These are phyloP conservation scores for Penicillium sclerotigenum DNA, from an alignment of 2,329 filamentous ascomycete genomes.

Conservation along the genomic window DNA sequence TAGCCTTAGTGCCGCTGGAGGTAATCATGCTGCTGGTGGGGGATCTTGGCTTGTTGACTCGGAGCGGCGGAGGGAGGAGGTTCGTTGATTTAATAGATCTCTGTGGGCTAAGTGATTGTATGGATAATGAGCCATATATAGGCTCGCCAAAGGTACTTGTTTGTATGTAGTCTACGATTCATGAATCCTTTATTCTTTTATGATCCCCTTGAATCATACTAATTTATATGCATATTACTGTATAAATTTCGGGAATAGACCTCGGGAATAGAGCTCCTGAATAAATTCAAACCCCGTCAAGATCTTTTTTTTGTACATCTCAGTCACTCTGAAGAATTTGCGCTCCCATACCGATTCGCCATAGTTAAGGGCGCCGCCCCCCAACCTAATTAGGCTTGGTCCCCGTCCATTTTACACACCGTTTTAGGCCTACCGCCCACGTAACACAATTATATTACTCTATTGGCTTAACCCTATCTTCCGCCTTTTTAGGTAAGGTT, in stretches of 20 bases:
- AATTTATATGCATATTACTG: background rate
- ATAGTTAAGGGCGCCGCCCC: no score
- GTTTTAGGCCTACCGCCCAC: no score
- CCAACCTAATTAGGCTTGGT: no score
- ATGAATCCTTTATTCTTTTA: constrained; percentile 10
- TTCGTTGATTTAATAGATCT: constrained; percentile 9
- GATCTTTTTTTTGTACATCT: background rate
- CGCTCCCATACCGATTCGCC: no score
- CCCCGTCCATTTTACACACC: no score
- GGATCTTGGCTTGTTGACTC: constrained; percentile 66
- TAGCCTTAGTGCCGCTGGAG: constrained; percentile 65
- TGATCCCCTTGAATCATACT: background rate
- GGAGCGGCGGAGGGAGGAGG: constrained; percentile 41
- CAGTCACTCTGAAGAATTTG: no score
- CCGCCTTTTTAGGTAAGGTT: no score
- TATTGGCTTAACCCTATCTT: no score
- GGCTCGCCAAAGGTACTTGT: background rate
- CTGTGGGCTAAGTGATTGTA: background rate
- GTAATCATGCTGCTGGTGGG: constrained; percentile 42
- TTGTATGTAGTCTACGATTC: constrained; percentile 20
- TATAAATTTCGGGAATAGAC: background rate
- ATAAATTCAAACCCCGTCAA: background rate
- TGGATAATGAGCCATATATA: background rate
- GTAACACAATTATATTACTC: no score
- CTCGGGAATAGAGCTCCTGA: background rate